Percentiles rank a stretch among this genome's conserved stretches.
Evolutionary conservation across 2,329 filamentous ascomycete genomes (phyloP).

Genomic region (Celoporthe dispersa): DNA sequence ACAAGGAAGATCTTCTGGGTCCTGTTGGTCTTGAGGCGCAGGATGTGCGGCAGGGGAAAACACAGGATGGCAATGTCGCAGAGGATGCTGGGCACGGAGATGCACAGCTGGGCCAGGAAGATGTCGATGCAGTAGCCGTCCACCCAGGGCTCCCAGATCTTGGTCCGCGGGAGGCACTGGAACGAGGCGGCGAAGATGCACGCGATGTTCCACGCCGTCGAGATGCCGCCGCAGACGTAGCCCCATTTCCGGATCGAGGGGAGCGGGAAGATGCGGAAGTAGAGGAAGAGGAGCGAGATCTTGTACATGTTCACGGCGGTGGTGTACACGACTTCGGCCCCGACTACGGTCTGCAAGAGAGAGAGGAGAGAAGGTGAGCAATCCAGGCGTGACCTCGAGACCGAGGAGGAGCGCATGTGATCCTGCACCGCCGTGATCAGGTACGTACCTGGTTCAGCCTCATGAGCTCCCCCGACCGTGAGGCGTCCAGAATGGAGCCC

Average conservation of each 20-base stretch:
- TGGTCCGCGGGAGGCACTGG: conserved; percentile 19
- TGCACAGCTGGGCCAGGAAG: conserved; percentile 20
- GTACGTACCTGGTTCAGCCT: conserved; percentile 9
- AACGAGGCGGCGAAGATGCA: conserved; percentile 23
- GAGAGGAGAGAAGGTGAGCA: background rate
- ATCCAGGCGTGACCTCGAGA: background rate
- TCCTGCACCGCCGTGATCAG: no score
- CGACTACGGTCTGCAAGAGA: conserved; percentile 15
- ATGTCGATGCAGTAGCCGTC: conserved; percentile 22
- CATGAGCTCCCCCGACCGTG: conserved; percentile 14
- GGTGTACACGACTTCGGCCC: conserved; percentile 19
- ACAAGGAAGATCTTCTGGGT: conserved; percentile 21
- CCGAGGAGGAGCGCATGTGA: no score
- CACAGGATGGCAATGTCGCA: conserved; percentile 23
- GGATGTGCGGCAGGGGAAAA: conserved; percentile 20
- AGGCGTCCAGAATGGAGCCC: conserved; percentile 20
- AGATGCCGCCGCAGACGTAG: conserved; percentile 17
- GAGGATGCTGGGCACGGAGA: conserved; percentile 20
- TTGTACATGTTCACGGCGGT: conserved; percentile 24
- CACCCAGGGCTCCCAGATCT: conserved; percentile 25
- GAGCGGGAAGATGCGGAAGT: conserved; percentile 22
- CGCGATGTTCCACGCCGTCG: conserved; percentile 23
- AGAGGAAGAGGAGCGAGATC: conserved; percentile 23
- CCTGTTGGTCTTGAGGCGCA: conserved; percentile 22
- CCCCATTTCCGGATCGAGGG: conserved; percentile 21